Base-by-base conservation (phyloP, 225 moss, liverwort and hornwort genomes). In the Polytrichum formosum region DNA sequence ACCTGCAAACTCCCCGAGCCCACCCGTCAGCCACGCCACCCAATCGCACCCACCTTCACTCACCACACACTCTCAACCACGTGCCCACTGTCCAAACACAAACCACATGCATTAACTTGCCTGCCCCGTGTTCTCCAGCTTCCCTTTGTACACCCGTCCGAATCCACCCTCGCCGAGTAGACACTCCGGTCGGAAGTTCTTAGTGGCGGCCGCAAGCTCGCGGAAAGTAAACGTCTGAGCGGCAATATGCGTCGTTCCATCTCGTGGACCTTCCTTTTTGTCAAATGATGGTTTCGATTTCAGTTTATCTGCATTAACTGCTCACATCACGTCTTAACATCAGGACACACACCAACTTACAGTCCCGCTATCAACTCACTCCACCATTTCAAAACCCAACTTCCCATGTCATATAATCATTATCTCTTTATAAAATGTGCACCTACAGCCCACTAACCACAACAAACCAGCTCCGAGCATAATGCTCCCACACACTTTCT, bases 221-320 rank as follows among this genome's bases (percentile, higher is more conserved):
- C 98, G 86, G 56, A 98, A 98, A 5, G 98, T 94, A 77, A 98
- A 98, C 64, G 98, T 94, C 79, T 98, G 98, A 26, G 98, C 98
- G 2, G 94, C 96, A 68, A 96, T 96, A 35, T 90, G 93, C 54
- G 84, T 84, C 6, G 91, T 85, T 68, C 91, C 96, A 77, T 96
- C 93, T 63, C 73, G 83, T 18, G 84, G 67, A 21, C 68, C 28
- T 55, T 93, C 94, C 75, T 82, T 94, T 79, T 80, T 88, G 69
- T 92, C 91, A 28, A 84, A 88, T 19, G 94, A 90, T 55, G 74
- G 75, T 71, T 82, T 83, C 35, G 71, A 54, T 75, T 89, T 75
- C 69, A 89, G 78, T 73, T 92, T 78, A 29, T 83, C 81, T 65
- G 75, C 79, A 29, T 80, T 86, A 8, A 85, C 96, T 91, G 89